These are phyloP conservation scores for Rhypophila decipiens DNA, from an alignment of 495 filamentous ascomycete genomes.

Conservation along the genomic window DNA sequence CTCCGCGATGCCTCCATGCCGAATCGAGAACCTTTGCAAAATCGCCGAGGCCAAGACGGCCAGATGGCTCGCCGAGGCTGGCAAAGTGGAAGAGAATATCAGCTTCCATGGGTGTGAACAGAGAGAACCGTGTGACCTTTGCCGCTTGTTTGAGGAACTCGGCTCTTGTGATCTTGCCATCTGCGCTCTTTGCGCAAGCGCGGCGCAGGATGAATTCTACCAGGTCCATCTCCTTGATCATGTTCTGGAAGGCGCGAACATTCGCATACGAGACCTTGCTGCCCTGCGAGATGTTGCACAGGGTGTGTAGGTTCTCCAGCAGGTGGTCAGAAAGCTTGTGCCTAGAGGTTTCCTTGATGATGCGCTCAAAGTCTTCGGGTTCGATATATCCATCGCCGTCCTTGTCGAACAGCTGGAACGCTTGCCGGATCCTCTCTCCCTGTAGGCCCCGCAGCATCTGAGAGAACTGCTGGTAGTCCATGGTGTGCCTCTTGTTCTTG, in stretches of 20 bases:
- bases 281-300: constrained; percentile 89
- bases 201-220: constrained; percentile 86
- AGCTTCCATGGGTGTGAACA: constrained; percentile 97
- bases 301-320: constrained; percentile 83
- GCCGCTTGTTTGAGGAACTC: constrained; percentile 96
- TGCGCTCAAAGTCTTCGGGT: constrained; percentile 91
- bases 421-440: constrained; percentile 90
- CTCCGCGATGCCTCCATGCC: constrained; percentile 67
- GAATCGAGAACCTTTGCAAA: constrained; percentile 94
- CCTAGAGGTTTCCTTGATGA: constrained; percentile 85
- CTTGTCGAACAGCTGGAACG: constrained; percentile 87
- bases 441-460: constrained; percentile 96
- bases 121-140: constrained; percentile 79
- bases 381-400: constrained; percentile 96
- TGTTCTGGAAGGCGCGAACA: constrained; percentile 93
- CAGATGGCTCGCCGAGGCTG: constrained; percentile 80
- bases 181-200: constrained; percentile 72
- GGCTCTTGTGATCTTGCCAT: constrained; percentile 87
- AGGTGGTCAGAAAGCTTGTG: constrained; percentile 98
- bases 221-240: constrained; percentile 95
- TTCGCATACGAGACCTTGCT: constrained; percentile 96
- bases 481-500: constrained; percentile 72
- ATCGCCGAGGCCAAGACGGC: constrained; percentile 71
- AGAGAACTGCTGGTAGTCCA: constrained; percentile 95
- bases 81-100: constrained; percentile 99